Evolutionary conservation across 2,329 filamentous ascomycete genomes (phyloP).

Genomic region (Tolypocladium nubicola): DNA sequence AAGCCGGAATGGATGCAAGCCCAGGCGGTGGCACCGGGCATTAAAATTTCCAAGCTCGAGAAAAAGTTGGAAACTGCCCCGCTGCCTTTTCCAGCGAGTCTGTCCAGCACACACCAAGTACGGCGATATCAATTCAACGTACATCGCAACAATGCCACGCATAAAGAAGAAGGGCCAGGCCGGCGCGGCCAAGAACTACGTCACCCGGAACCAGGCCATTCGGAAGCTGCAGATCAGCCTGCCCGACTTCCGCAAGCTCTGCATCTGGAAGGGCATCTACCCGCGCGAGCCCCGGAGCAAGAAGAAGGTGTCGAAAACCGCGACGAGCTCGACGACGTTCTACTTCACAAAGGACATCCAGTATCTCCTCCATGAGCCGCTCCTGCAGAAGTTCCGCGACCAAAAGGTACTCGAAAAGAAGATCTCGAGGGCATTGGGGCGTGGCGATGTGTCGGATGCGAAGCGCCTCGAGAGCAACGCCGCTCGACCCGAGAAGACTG

Average conservation of each 20-base stretch:
- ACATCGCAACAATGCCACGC: slow-evolving; percentile 46
- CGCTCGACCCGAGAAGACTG: slow-evolving; percentile 77
- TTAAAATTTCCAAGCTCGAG: slow-evolving; percentile 21
- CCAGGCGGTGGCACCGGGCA: slow-evolving; percentile 20
- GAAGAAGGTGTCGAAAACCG: slow-evolving; percentile 90
- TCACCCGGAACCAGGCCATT: slow-evolving; percentile 92
- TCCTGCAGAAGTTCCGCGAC: slow-evolving; percentile 89
- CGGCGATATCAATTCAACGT: slow-evolving; percentile 2
- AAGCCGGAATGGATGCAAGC: slow-evolving; percentile 4
- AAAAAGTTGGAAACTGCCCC: slow-evolving; percentile 23
- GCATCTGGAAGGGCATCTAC: slow-evolving; percentile 99
- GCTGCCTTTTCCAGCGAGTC: slow-evolving; percentile 14
- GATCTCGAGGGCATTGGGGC: slow-evolving; percentile 82
- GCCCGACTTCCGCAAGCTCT: slow-evolving; percentile 93
- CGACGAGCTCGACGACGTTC: slow-evolving; percentile 86
- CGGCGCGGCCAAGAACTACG: slow-evolving; percentile 95
- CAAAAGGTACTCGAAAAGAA: slow-evolving; percentile 97
- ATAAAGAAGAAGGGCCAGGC: slow-evolving; percentile 90
- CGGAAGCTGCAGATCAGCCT: slow-evolving; percentile 96
- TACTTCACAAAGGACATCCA: slow-evolving; percentile 92
- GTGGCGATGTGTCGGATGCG: slow-evolving; percentile 84
- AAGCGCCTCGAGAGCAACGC: slow-evolving; percentile 80
- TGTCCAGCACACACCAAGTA: slow-evolving; percentile 8
- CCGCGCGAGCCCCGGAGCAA: slow-evolving; percentile 92
- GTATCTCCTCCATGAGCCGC: slow-evolving; percentile 92